phyloP scores from a whole-genome alignment of 306 rosid genomes.

The Sphenostylis stenocarpa region DNA sequence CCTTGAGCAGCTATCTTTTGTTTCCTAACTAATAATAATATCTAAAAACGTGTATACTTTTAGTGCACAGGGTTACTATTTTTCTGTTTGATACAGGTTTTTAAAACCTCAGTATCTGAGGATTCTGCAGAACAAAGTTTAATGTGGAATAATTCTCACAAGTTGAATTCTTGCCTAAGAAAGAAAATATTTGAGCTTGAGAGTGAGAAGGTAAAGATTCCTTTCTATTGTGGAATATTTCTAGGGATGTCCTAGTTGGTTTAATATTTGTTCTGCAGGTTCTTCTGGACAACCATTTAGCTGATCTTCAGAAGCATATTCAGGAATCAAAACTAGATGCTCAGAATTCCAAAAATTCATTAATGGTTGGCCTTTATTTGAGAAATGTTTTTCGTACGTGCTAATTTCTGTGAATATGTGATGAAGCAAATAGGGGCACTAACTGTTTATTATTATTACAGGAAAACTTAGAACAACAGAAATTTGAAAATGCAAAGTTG shows the following conservation, averaged over 20 bases:
- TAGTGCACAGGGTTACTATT: conserved; percentile 7
- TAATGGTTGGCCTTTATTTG: conserved; percentile 49
- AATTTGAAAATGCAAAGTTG: conserved; percentile 60
- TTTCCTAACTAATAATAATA: conserved; percentile 21
- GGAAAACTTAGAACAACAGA: conserved; percentile 58
- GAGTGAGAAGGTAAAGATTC: conserved; percentile 63
- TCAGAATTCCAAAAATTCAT: conserved; percentile 53
- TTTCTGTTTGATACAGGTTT: conserved; percentile 54
- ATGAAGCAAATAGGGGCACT: not conserved
- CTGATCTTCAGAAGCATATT: conserved; percentile 65
- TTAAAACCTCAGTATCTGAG: conserved; percentile 49
- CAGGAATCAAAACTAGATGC: conserved; percentile 51
- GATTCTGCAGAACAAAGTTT: conserved; percentile 45
- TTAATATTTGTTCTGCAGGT: conserved; percentile 49
- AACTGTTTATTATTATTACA: conserved; percentile 37
- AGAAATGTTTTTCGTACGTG: conserved; percentile 9
- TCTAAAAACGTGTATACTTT: not conserved
- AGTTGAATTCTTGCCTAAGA: conserved; percentile 53
- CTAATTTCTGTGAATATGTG: conserved; percentile 19
- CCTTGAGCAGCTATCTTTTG: conserved; percentile 12
- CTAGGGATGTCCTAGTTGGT: conserved; percentile 24
- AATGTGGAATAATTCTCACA: conserved; percentile 47
- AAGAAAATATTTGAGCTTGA: conserved; percentile 61
- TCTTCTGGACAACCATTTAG: conserved; percentile 51
- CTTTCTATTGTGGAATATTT: conserved; percentile 16